Conservation (phyloP, 176 grass and related monocot species). For the Tillandsia leiboldiana region DNA sequence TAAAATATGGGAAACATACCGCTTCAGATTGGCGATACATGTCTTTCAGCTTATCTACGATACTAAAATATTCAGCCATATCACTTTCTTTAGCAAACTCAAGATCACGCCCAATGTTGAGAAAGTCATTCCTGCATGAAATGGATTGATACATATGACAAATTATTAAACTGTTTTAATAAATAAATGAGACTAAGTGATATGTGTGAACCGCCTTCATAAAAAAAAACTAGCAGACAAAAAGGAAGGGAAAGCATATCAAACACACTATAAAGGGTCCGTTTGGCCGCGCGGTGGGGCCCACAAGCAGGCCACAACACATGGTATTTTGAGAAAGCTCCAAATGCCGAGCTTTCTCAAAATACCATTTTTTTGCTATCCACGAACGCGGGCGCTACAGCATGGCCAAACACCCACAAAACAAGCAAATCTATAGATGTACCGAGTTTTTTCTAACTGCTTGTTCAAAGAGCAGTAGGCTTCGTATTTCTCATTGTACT, state of each 20-base stretch:
- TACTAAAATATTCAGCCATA: conserved; percentile 44
- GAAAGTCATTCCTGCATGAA: conserved; percentile 43
- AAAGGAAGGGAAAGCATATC: not conserved
- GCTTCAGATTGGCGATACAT: conserved; percentile 50
- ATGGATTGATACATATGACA: conserved; percentile 5
- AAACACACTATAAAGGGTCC: too few relatives aligned
- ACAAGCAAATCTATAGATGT: conserved; percentile 19
- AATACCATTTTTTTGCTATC: too few relatives aligned
- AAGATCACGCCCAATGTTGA: conserved; percentile 57
- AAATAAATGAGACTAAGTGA: not conserved
- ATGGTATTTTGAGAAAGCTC: too few relatives aligned
- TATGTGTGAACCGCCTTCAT: not conserved
- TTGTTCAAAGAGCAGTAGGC: conserved; percentile 62
- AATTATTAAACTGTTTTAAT: not conserved
- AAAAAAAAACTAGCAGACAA: conserved; percentile 7
- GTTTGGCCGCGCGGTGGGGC: too few relatives aligned
- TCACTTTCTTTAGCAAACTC: conserved; percentile 48
- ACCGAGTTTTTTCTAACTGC: conserved; percentile 74
- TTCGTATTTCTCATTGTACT: conserved; percentile 72
- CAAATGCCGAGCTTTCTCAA: too few relatives aligned
- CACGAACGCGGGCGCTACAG: too few relatives aligned
- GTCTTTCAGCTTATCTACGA: conserved; percentile 57
- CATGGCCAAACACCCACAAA: too few relatives aligned
- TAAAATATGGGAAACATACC: conserved; percentile 41
- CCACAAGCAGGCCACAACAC: too few relatives aligned